A percentile compares a stretch with the other conserved stretches of the same genome.
These are phyloP conservation scores for Russula sp. DNA, from an alignment of 768 basidiomycete species.

Conservation along the genomic window DNA sequence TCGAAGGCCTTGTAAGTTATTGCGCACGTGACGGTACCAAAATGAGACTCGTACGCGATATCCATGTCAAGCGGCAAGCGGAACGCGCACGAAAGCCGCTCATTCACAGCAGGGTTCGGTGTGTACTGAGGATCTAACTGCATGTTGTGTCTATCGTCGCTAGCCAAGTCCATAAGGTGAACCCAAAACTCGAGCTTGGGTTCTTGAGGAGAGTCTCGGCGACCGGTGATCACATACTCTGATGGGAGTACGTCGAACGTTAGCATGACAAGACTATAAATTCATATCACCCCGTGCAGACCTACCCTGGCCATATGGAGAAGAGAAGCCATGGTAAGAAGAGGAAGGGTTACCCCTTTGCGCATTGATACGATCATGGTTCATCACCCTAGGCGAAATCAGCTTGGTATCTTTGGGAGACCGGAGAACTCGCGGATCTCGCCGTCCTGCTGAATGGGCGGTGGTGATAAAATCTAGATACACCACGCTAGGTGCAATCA, in stretches of 20 bases:
- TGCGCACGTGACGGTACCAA: background rate
- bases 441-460: background rate
- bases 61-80: background rate
- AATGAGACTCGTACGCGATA: slow-evolving; percentile 5
- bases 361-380: background rate
- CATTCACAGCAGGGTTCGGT: background rate
- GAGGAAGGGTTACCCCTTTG: background rate
- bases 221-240: slow-evolving; percentile 8
- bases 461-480: background rate
- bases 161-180: background rate
- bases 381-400: background rate
- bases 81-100: background rate
- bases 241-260: background rate
- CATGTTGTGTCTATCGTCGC: slow-evolving; percentile 9
- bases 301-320: slow-evolving; percentile 3
- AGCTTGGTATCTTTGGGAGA: background rate
- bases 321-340: background rate
- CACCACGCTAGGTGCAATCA: background rate
- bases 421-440: background rate
- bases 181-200: slow-evolving; percentile 4
- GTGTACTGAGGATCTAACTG: slow-evolving; percentile 4
- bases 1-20: background rate
- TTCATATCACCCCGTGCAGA: background rate
- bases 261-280: background rate
- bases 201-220: background rate